Percentiles rank a stretch among this genome's conserved stretches.
phyloP scores from a whole-genome alignment of 208 protist genomes.

The Blechomonas ayalai region DNA sequence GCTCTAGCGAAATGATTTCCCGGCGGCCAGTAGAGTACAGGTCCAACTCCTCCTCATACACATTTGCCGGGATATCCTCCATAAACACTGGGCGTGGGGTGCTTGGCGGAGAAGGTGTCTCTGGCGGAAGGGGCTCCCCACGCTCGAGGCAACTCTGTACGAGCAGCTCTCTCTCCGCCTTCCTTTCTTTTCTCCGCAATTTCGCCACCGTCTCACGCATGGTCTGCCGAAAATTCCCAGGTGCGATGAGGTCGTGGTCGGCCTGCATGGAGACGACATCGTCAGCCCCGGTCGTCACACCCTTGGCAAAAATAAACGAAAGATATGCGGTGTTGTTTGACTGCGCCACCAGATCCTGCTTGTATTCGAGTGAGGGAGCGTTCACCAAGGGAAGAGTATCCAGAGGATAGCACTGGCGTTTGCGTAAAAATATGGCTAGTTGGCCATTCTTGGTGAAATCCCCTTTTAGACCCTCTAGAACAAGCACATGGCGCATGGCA shows the following conservation, averaged over 20 bases:
- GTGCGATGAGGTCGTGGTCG: not conserved
- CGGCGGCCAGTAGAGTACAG: constrained; percentile 26
- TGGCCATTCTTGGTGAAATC: constrained; percentile 5
- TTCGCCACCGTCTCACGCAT: constrained; percentile 2
- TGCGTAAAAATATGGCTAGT: constrained; percentile 1
- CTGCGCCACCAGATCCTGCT: not conserved
- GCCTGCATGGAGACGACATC: no score
- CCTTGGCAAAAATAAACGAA: constrained; percentile 1
- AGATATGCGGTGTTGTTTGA: constrained; percentile 2
- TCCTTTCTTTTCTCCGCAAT: not conserved
- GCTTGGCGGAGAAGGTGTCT: constrained; percentile 5
- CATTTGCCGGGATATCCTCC: constrained; percentile 1
- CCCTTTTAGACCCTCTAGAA: constrained; percentile 7
- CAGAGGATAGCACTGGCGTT: constrained; percentile 8
- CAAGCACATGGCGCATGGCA: constrained; percentile 6
- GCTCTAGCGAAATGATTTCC: constrained; percentile 28
- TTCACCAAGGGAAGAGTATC: constrained; percentile 25
- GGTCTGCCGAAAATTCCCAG: not conserved
- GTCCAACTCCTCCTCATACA: constrained; percentile 1
- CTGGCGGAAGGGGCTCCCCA: constrained; percentile 1
- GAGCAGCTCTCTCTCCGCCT: not conserved
- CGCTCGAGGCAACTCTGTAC: constrained; percentile 1
- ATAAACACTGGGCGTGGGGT: constrained; percentile 5
- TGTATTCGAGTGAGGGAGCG: not conserved
- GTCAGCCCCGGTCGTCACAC: no score